Percentiles rank a stretch among this genome's conserved stretches.
phyloP scores from a whole-genome alignment of 208 protist genomes.

The Crithidia sp. region DNA sequence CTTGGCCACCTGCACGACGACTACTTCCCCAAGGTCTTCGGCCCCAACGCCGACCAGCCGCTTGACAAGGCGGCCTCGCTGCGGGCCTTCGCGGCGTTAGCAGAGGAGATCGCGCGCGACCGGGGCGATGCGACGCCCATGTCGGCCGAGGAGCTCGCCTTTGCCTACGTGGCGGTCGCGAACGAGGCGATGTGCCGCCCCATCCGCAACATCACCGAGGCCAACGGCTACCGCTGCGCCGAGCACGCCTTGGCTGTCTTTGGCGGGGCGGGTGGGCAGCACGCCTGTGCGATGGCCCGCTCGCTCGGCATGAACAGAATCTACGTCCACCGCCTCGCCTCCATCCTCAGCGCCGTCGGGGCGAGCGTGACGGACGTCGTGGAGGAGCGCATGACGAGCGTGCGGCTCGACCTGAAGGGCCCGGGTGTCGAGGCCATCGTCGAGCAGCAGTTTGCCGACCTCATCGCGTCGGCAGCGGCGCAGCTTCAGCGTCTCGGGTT shows the following conservation, averaged over 20 bases:
- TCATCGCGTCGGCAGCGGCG: conserved; percentile 21
- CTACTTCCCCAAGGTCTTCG: conserved; percentile 97
- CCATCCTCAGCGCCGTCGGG: conserved; percentile 94
- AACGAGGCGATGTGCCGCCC: conserved; percentile 97
- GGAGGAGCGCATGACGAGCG: conserved; percentile 83
- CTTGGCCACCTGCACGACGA: conserved; percentile 91
- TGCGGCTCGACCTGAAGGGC: conserved; percentile 31
- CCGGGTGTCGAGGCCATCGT: conserved; percentile 37
- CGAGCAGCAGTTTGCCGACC: conserved; percentile 37
- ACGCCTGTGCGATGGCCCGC: conserved; percentile 94
- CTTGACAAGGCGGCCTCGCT: conserved; percentile 59
- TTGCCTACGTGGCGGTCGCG: conserved; percentile 93
- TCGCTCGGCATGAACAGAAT: conserved; percentile 82
- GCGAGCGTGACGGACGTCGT: conserved; percentile 93
- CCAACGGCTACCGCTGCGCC: conserved; percentile 85
- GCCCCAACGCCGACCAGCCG: conserved; percentile 69
- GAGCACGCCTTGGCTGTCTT: conserved; percentile 93
- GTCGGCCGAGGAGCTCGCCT: conserved; percentile 86
- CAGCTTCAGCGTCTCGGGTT: conserved; percentile 55
- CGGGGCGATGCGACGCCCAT: conserved; percentile 33
- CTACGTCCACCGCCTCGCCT: conserved; percentile 77
- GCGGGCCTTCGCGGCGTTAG: conserved; percentile 69
- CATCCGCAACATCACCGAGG: conserved; percentile 93
- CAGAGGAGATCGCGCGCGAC: conserved; percentile 54
- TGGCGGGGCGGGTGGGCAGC: conserved; percentile 94